Percentiles rank a stretch among this genome's conserved stretches.
Conservation (phyloP, 2,329 filamentous ascomycete genomes). For the Thielaviopsis populi region DNA sequence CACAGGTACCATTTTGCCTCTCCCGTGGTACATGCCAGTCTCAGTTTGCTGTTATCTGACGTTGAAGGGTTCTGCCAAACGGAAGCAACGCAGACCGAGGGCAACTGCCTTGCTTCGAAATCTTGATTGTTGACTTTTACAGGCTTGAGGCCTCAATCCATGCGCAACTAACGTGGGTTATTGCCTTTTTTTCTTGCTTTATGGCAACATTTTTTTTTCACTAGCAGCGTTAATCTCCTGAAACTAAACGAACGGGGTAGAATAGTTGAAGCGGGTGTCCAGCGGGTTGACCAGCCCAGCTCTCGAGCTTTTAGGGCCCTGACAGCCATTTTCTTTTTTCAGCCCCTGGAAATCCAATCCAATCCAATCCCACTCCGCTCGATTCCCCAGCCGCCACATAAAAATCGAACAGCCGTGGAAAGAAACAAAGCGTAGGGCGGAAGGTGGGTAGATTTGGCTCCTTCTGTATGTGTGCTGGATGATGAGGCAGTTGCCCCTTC, state of each 20-base stretch:
- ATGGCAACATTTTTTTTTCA: neutral
- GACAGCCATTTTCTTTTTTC: neutral
- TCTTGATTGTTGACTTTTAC: neutral
- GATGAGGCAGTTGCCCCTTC: neutral
- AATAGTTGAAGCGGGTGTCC: neutral
- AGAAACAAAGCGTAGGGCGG: neutral
- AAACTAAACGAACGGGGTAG: conserved; percentile 3
- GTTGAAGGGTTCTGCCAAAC: neutral
- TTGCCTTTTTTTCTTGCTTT: neutral
- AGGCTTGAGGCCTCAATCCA: neutral
- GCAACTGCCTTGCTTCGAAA: neutral
- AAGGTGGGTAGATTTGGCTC: neutral
- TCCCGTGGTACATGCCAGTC: neutral
- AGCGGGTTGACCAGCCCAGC: neutral
- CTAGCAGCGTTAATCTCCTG: neutral
- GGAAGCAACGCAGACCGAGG: neutral
- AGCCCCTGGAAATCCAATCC: conserved; percentile 11
- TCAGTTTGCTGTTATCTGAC: neutral
- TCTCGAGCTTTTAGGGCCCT: neutral
- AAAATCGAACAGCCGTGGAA: neutral
- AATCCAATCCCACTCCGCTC: neutral
- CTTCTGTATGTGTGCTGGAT: neutral
- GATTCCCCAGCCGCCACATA: conserved; percentile 11
- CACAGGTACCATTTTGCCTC: neutral
- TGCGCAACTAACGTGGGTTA: neutral